Evolutionary conservation across 441 rosid genomes (phyloP), one percentile per base, ranked within the genome.

Genomic region (Croton laevigatus): DNA sequence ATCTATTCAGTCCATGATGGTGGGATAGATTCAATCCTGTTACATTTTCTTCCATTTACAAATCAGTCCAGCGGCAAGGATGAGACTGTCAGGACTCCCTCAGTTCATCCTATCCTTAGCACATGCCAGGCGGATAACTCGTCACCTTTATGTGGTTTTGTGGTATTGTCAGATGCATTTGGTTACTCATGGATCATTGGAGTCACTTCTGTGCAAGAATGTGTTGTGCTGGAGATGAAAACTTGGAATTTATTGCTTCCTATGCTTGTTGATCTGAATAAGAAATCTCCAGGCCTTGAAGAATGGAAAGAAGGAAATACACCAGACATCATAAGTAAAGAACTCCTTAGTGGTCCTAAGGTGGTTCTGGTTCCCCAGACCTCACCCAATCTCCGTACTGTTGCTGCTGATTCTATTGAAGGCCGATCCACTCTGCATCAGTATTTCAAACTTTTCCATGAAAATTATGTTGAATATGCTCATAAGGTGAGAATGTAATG

Each of bases 1-100:
- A 85, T 93, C 68, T 90, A 83, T 83, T 79, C 84, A 67, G 81
- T 93, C 76, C 98, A 96, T 55, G 78, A 84, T 49, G 94, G 97
- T 68, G 98, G 99, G 57, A 76, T 93, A 63, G 98, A 96, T 82
- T 90, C 97, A 49, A 82, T 91, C 71, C 82, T 91, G 71, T 67
- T 96, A 80, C 97, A 91, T 81, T 96, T 93, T 85, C 97, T 95
- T 52, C 99, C 99, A 70, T 95, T 95, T 81, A 89, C 98, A 6
- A 88, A 82, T 80, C 97, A 95, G 74, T 79, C 81, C 59, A 82
- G 70, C 45, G 96, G 95, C 73, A 88, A 82, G 85, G 96, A 89
- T 55, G 95, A 88, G 68, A 72, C 83, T 53, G 78, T 82, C 69
- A 87, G 88, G 80, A 75, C 87, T 60, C 97, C 98, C 32, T 86